Evolutionary conservation across 1,139 yeast species (phyloP).

Genomic region (Diutina neorugosa): DNA sequence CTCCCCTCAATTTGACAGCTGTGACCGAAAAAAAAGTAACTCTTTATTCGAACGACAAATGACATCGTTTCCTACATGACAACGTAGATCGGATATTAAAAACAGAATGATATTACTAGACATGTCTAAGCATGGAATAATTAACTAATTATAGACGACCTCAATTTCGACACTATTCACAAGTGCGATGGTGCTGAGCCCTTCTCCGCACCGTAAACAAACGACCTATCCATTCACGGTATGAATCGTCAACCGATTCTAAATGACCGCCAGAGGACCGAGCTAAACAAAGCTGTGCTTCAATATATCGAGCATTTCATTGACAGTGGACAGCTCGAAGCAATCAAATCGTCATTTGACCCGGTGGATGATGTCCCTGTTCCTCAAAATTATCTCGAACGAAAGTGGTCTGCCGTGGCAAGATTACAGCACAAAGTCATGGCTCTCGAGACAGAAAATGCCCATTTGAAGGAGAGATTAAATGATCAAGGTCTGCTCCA

Average conservation of each 20-base stretch:
- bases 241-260: conserved; percentile 14
- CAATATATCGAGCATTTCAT: conserved; percentile 37
- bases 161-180: background rate
- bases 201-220: background rate
- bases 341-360: background rate
- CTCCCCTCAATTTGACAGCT: no score
- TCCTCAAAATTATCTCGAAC: conserved; percentile 50
- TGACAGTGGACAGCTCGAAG: background rate
- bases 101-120: no score
- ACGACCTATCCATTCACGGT: background rate
- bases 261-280: conserved; percentile 38
- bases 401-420: conserved; percentile 83
- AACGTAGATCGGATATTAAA: no score
- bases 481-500: conserved; percentile 2
- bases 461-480: conserved; percentile 24
- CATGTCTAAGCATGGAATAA: no score
- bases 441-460: conserved; percentile 39
- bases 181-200: background rate
- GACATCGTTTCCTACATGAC: no score
- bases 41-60: no score
- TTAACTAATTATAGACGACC: background rate
- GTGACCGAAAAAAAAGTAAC: no score
- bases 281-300: conserved; percentile 42
- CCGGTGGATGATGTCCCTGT: conserved; percentile 7
- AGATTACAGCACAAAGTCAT: conserved; percentile 66